Conservation (phyloP, 257 asterid species). For the Gentiana dahurica region DNA sequence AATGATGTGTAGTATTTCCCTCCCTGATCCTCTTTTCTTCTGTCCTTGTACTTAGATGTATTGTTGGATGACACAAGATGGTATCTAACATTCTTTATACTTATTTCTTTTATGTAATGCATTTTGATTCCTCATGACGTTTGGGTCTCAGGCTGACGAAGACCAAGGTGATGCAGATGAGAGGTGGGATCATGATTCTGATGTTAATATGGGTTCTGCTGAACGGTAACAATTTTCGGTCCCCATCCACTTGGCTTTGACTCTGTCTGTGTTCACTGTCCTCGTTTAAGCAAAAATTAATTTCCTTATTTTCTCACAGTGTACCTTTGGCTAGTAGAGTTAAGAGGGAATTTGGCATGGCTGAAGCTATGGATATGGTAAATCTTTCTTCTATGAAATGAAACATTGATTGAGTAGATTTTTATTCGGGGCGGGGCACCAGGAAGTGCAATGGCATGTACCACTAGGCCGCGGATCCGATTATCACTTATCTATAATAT, state of each 20-base stretch:
- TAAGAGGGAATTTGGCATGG: conserved; percentile 55
- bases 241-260: not conserved
- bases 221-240: conserved; percentile 21
- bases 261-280: not conserved
- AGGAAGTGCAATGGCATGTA: too few species aligned
- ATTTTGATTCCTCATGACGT: not conserved
- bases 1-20: too few species aligned
- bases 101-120: too few species aligned
- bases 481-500: too few species aligned
- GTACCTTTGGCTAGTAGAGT: conserved; percentile 22
- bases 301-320: conserved; percentile 5
- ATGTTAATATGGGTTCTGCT: conserved; percentile 19
- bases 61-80: too few species aligned
- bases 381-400: not conserved
- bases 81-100: too few species aligned
- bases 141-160: conserved; percentile 21
- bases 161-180: conserved; percentile 34
- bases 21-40: too few species aligned
- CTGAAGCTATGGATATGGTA: conserved; percentile 67
- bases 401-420: too few species aligned
- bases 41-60: too few species aligned
- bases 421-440: too few species aligned
- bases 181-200: conserved; percentile 27
- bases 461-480: too few species aligned
- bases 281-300: not conserved